A percentile compares a stretch with the other conserved stretches of the same genome.
These are phyloP conservation scores for Skeletonema costatum DNA, from an alignment of 108 stramenopile genomes.

Conservation along the genomic window DNA sequence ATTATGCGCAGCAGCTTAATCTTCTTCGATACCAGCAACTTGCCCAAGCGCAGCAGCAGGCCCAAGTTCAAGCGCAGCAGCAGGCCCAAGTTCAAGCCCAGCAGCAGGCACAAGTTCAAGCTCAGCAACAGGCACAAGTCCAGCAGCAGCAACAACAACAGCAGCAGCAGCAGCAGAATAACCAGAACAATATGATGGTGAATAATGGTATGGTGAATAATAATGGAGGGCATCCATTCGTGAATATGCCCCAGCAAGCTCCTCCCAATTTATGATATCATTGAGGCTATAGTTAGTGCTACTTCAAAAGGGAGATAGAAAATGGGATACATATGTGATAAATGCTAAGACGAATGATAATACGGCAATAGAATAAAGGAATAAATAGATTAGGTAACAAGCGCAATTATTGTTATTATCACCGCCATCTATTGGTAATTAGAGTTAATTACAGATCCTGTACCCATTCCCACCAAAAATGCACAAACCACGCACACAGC, in stretches of 20 bases:
- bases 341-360: no score
- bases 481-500: constrained; percentile 53
- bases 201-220: not conserved
- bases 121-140: not conserved
- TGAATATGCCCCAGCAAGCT: not conserved
- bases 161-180: not conserved
- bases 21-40: not conserved
- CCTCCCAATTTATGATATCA: not conserved
- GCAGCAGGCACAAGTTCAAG: no score
- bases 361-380: not conserved
- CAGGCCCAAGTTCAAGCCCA: not conserved
- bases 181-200: not conserved
- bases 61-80: no score
- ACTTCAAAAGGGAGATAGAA: not conserved
- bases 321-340: not conserved
- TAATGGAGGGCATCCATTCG: not conserved
- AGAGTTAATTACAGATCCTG: constrained; percentile 10
- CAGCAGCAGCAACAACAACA: no score
- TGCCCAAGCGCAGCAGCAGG: not conserved
- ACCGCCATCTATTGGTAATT: not conserved
- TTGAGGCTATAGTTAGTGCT: not conserved
- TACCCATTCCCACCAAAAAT: constrained; percentile 44
- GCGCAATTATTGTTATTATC: not conserved
- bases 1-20: not conserved
- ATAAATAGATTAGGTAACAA: not conserved